Base-by-base conservation (phyloP, 768 basidiomycete genomes). In the Naematelia encephala region DNA sequence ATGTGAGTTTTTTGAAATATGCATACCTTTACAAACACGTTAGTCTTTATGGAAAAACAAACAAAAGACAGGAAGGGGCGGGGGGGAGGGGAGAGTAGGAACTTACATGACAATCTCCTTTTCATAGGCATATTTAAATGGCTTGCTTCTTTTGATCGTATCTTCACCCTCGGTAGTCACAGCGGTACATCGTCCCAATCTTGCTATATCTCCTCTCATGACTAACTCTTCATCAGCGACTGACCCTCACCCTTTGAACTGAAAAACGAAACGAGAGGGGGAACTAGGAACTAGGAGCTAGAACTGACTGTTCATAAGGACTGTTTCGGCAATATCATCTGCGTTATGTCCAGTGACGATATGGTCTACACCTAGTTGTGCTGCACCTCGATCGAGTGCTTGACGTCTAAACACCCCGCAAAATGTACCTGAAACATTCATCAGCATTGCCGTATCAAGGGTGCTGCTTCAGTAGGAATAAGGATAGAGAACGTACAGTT, bases 81-180 rank as follows among this genome's bases (percentile, higher is more conserved):
- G 54, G 29, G 2, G 3, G 3, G 22, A 56, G n/a, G 8, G 27
- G 45, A 43, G 13, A 19, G 12, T 26, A 19, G n/a, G 22, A 3
- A 39, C 84, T 63, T 66, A 91, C 96, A 99, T 98, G 62, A 99
- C 96, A 28, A 99, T 98, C 79, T 99, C 96, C 79, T 99, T 99
- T 80, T 99, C 96, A 69, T 98, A 98, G 0, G 91, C 88, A 72
- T 98, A 99, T 75, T 97, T 98, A 83, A 99, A 98, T n/a, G 96
- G 96, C 79, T 99, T 99, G 50, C 90, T 92, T 57, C 96, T 84
- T 76, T 86, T 90, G 75, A 98, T 97, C 1, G 91, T 93, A 70
- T 96, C 91, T 75, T 96, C 94, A 42, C 91, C 91, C 74, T 91
- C 86, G 0, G 96, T 99, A 59, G 91, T 94, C 60, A 99, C 93